phyloP scores from a whole-genome alignment of 352 stramenopile species.

The Phytophthora hibernalis region DNA sequence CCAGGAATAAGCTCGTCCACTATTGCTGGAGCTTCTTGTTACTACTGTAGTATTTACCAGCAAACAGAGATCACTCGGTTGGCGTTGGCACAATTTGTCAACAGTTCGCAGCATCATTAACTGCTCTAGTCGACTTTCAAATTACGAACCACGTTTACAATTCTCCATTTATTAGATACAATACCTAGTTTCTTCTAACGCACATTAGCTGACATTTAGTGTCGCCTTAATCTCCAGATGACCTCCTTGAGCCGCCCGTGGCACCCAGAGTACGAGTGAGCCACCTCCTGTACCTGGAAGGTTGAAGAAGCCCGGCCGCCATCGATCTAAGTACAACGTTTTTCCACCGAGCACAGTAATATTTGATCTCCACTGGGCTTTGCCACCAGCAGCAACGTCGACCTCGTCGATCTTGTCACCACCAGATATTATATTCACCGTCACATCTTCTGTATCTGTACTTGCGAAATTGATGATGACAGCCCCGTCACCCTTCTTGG shows the following conservation, averaged over 20 bases:
- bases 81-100: too few species aligned
- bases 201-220: conserved; percentile 63
- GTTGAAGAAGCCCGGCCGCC: conserved; percentile 61
- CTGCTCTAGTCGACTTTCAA: too few species aligned
- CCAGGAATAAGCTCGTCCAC: conserved; percentile 22
- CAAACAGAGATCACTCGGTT: too few species aligned
- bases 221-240: conserved; percentile 54
- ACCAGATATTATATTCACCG: conserved; percentile 57
- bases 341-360: conserved; percentile 50
- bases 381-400: conserved; percentile 36
- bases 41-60: too few species aligned
- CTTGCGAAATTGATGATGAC: conserved; percentile 57
- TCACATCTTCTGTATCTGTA: conserved; percentile 51
- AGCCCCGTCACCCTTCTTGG: conserved; percentile 36
- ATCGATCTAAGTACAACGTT: conserved; percentile 77
- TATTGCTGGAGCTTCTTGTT: too few species aligned
- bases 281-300: conserved; percentile 65
- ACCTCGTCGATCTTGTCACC: conserved; percentile 52
- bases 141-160: too few species aligned
- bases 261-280: conserved; percentile 69
- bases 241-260: conserved; percentile 44
- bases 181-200: too few species aligned
- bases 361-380: conserved; percentile 43
- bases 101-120: too few species aligned
- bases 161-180: too few species aligned